Evolutionary conservation across 495 filamentous ascomycete species (phyloP).

Genomic region (Tetracladium setigerum): DNA sequence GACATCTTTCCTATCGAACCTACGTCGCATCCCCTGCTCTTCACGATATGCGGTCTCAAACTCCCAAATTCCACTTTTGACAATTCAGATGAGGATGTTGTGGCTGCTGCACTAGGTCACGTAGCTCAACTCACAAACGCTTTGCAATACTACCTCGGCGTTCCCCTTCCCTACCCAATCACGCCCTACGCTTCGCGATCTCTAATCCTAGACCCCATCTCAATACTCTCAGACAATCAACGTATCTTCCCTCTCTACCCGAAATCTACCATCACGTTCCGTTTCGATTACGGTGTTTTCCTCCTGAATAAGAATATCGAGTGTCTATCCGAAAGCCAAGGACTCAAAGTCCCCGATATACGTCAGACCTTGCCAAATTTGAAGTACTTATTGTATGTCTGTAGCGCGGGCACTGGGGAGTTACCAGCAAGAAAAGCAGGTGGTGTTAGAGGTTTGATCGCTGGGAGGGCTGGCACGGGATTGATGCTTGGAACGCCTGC

Average conservation of each 20-base stretch:
- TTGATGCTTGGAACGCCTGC: slow-evolving; percentile 16
- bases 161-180: slow-evolving; percentile 76
- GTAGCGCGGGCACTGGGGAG: slow-evolving; percentile 69
- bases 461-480: slow-evolving; percentile 25
- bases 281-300: slow-evolving; percentile 94
- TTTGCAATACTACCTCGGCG: slow-evolving; percentile 74
- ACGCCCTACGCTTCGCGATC: slow-evolving; percentile 62
- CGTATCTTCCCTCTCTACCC: slow-evolving; percentile 76
- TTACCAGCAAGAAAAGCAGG: slow-evolving; percentile 72
- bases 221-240: slow-evolving; percentile 50
- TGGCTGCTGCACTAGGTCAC: slow-evolving; percentile 77
- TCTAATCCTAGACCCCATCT: slow-evolving; percentile 74
- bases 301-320: slow-evolving; percentile 92
- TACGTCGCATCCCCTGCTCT: slow-evolving; percentile 51
- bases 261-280: slow-evolving; percentile 66
- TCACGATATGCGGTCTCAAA: slow-evolving; percentile 65
- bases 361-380: slow-evolving; percentile 87
- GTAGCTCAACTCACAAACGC: slow-evolving; percentile 69
- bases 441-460: slow-evolving; percentile 60
- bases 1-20: slow-evolving; percentile 75
- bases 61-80: slow-evolving; percentile 76
- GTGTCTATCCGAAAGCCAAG: slow-evolving; percentile 65
- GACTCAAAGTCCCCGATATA: slow-evolving; percentile 73
- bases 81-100: slow-evolving; percentile 48
- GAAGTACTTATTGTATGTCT: slow-evolving; percentile 84